Evolutionary conservation across 805 yeast genomes (phyloP), one percentile per base, ranked within the genome.

Genomic region (Suhomyces kilbournensis): DNA sequence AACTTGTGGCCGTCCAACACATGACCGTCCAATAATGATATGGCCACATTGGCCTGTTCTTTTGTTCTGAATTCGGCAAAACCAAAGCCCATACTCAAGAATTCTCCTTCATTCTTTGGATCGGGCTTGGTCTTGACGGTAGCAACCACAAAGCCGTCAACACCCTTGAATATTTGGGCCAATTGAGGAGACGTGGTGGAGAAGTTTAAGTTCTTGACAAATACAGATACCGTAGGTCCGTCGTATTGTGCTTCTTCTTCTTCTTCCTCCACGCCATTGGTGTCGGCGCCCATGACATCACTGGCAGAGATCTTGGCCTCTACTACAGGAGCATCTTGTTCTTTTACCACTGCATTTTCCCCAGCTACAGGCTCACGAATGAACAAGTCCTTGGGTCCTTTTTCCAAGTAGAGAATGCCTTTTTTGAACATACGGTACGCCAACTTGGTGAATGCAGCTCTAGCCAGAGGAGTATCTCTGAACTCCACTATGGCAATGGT

Each of bases 41-140:
- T 82, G 6, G 97, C 98, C 10, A 80, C 76, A 40, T 81, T 77
- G 0, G 99, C 99, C 62, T 87, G 84, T 39, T 84, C 89, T 58
- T 81, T 82, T 1, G 92, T 82, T 59, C 76, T 82, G 70, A 90
- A 94, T 70, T 94, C 99, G 12, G 83, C 97, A 72, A 94, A 94
- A 1, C 99, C 99, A 64, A 91, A 94, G 19, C 99, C 99, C 99
- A 94, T 94, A 61, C 97, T 90, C 54, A 84, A 78, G n/a, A 77
- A 71, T 52, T 80, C 80, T 9, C 85, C 86, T 2, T 80, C 65
- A 54, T 82, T 80, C 69, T 84, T 89, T 35, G 96, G 82, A 71
- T 93, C 96, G 1, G 97, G 92, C 66, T 92, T 93, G 25, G 87
- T 87, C 64, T 90, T 90, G 50, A 94, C 87, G 22, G 85, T 83